These are phyloP conservation scores for Mucor saturninus DNA, from an alignment of 371 early-diverging fungal genomes.

Conservation along the genomic window DNA sequence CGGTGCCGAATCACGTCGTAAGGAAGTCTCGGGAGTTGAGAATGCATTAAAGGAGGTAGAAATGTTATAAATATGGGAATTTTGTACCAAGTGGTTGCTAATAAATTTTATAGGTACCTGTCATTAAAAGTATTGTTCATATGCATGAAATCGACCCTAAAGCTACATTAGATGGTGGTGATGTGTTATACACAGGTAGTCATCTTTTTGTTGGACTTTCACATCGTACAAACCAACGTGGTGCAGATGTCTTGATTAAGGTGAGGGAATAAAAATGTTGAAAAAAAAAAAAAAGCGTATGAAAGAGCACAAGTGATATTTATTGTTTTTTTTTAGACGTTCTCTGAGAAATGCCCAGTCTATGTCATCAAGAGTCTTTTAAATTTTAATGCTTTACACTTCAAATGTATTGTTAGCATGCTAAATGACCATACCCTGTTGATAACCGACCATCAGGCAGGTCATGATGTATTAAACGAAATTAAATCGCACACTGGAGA, in stretches of 20 bases:
- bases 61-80: slow-evolving; percentile 13
- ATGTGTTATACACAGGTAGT: slow-evolving; percentile 37
- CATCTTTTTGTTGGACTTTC: slow-evolving; percentile 43
- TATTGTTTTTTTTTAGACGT: slow-evolving; percentile 10
- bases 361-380: slow-evolving; percentile 25
- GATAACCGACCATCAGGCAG: slow-evolving; percentile 33
- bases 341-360: slow-evolving; percentile 21
- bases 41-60: slow-evolving; percentile 24
- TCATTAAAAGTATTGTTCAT: slow-evolving; percentile 24
- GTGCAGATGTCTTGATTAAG: slow-evolving; percentile 27
- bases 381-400: slow-evolving; percentile 26
- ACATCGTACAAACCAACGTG: slow-evolving; percentile 36
- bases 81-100: slow-evolving; percentile 16
- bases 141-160: slow-evolving; percentile 29
- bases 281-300: not conserved
- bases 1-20: slow-evolving; percentile 35
- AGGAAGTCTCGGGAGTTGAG: slow-evolving; percentile 30
- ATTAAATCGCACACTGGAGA: slow-evolving; percentile 19
- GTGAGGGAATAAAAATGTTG: slow-evolving; percentile 9
- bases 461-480: slow-evolving; percentile 20
- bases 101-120: slow-evolving; percentile 15
- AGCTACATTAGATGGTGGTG: slow-evolving; percentile 43
- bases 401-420: slow-evolving; percentile 40
- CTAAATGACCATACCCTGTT: slow-evolving; percentile 23
- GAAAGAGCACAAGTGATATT: not conserved